Base-by-base conservation (phyloP, 352 stramenopile species). In the Pythium chondricola region DNA sequence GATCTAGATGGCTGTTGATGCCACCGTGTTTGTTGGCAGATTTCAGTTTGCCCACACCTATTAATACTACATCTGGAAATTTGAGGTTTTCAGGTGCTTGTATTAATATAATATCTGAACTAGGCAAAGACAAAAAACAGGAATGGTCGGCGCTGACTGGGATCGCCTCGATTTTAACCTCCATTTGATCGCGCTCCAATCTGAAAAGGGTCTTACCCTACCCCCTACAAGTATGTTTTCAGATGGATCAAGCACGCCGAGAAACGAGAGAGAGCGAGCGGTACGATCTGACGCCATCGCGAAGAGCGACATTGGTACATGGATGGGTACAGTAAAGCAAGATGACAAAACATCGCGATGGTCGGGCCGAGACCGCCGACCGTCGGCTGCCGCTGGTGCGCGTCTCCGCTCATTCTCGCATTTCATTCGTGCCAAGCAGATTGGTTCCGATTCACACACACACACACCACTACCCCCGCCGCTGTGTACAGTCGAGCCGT, bases 271-370 rank as follows among this genome's bases (percentile, higher is more conserved):
- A 48, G 48, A 52, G 51, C 51, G 43, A 58, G 50, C 36, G 36
- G 36, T 43, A 58, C 48, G 37, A 51, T 41, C 51, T 58, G 51
- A 58, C 51, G 51, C 51, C 51, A 58, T 26, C 45, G 51, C 51
- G 42, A 52, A 41, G 51, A 46, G 43, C 51, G 51, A 58, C 51
- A 52, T 36, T 37, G 33, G 32, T 37, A 46, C 38, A 30, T 24
- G n/a, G 41, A 58, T 58, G 51, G 51, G 43, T 58, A 52, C 51
- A 52, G 29, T 35, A 10, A 10, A 14, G 10, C n/a, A 26, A 25
- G 21, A 25, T 37, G 46, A 22, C 7, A 33, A 33, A 7, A 18
- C 35, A 41, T 7, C 16, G 14, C 17, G 8, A 16, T 22, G 8
- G 14, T 41, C 7, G 35, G 8, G 8, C 17, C 18, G 35, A 22